Base-by-base conservation (phyloP, 805 yeast species). In the Isabelozyma heimii region DNA sequence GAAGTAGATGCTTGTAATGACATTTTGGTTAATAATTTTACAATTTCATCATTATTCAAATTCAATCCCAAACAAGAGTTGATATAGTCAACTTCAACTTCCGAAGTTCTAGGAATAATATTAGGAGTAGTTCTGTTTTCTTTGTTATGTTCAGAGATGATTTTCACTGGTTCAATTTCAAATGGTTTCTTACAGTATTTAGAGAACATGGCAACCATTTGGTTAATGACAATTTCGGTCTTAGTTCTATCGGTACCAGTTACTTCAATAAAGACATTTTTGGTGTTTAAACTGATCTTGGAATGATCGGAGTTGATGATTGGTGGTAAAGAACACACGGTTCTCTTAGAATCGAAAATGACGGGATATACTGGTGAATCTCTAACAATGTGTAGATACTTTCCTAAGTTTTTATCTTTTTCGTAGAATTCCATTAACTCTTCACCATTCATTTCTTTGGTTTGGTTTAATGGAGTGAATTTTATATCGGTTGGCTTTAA, bases 241-340 rank as follows among this genome's bases (percentile, higher is more conserved):
- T 95, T 95, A 53, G 99, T 92, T 67, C 73, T 87, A 67, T 94
- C 99, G 45, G 96, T 89, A 56, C 96, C 99, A 14, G 98, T 92
- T 50, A 90, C 82, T 57, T 94, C 99, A 60, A 94, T 84, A 68
- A 92, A 90, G 52, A 95, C 88, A 62, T 94, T 91, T 57, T 74
- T 84, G 52, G 99, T 92, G 49, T 89, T 78, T 54, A 91, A 70
- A 15, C 94, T 77, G 61, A 94, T 89, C 74, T 95, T 95, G 45
- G 96, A 85, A 65, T 80, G 88, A 63, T 94, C 86, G 37, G 96
- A 87, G 75, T 94, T 94, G 75, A 94, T 95, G 64, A 94, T 87
- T 55, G 99, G 99, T 45, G 99, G 99, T 76, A 94, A 72, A 6
- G 98, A 91, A 61, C 95, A 85, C 46, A 94, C 94, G 8, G 80